These are phyloP conservation scores for Aspergillus novoparasiticus DNA, from an alignment of 2,329 filamentous ascomycete species.

Conservation along the genomic window DNA sequence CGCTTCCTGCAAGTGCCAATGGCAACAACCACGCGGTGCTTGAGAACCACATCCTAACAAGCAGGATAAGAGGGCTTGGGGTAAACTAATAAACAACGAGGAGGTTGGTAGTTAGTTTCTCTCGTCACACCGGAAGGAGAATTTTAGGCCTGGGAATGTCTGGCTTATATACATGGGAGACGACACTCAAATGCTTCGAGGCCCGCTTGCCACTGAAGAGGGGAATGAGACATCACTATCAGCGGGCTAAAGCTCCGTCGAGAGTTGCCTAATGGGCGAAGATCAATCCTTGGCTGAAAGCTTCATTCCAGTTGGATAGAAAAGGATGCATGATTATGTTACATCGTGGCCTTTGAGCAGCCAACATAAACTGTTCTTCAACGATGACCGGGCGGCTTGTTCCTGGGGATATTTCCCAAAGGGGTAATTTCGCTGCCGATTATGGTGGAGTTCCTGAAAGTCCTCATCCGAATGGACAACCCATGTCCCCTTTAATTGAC, in stretches of 20 bases:
- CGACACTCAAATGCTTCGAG: not conserved
- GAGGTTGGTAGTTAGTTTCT: not conserved
- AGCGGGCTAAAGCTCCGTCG: not conserved
- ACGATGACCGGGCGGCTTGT: not conserved
- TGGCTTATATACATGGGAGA: not conserved
- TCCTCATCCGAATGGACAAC: not conserved
- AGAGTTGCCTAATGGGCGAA: not conserved
- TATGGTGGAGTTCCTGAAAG: not conserved
- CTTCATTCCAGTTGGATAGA: not conserved
- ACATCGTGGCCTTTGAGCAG: not conserved
- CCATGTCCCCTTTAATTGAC: not conserved
- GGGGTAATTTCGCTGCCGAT: not conserved
- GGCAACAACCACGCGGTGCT: slow-evolving; percentile 1
- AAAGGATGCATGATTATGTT: not conserved
- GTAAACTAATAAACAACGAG: not conserved
- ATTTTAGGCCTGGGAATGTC: not conserved
- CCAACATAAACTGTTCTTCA: not conserved
- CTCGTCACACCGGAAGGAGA: not conserved
- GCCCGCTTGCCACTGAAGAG: not conserved
- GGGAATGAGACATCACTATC: not conserved
- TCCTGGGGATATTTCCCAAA: not conserved
- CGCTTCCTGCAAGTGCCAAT: not conserved
- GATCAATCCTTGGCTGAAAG: slow-evolving; percentile 1
- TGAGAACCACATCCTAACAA: not conserved
- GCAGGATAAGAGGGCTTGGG: not conserved